phyloP scores from a whole-genome alignment of 2,329 filamentous ascomycete genomes.

The Talaromyces sp. region DNA sequence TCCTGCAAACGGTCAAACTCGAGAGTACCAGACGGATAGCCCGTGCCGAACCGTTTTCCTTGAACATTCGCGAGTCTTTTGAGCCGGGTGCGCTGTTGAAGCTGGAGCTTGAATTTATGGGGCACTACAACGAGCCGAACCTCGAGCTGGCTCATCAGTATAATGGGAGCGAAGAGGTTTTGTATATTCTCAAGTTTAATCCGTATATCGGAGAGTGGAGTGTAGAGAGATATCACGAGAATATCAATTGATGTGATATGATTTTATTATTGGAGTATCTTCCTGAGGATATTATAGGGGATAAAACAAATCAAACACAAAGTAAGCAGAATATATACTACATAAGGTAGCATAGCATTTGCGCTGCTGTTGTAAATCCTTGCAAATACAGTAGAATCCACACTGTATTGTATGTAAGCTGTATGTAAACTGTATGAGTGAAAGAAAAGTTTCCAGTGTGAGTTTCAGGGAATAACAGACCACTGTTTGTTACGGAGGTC shows the following conservation, averaged over 20 bases:
- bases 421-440: not conserved
- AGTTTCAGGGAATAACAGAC: not conserved
- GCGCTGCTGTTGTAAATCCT: not conserved
- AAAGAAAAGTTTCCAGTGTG: not conserved
- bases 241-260: no score
- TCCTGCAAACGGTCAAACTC: not conserved
- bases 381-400: not conserved
- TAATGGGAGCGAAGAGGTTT: not conserved
- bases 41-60: not conserved
- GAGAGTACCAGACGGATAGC: not conserved
- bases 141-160: conserved; percentile 24
- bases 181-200: conserved; percentile 18
- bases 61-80: not conserved
- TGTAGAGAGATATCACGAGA: not conserved
- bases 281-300: no score
- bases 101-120: conserved; percentile 45
- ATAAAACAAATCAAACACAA: not conserved
- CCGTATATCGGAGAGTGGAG: conserved; percentile 15
- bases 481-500: not conserved
- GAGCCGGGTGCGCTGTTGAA: conserved; percentile 17
- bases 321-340: no score
- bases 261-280: no score
- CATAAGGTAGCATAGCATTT: not conserved
- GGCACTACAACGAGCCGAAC: conserved; percentile 42
- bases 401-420: not conserved